phyloP scores from a whole-genome alignment of 2,329 filamentous ascomycete species.

The Dactylellina cionopaga region DNA sequence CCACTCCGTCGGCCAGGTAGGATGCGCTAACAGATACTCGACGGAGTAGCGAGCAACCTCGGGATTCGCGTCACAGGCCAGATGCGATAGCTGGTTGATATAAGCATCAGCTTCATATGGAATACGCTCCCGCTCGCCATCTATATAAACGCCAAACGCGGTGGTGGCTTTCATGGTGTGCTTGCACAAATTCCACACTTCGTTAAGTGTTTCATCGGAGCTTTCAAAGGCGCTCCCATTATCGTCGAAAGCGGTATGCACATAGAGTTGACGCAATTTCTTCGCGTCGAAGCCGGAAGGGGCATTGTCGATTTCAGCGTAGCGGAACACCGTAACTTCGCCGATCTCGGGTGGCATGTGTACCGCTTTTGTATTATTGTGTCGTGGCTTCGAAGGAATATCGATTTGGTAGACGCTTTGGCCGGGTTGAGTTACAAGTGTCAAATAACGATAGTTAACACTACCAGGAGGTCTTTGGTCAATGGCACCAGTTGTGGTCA shows the following conservation, averaged over 20 bases:
- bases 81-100: constrained; percentile 28
- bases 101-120: constrained; percentile 32
- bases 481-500: neutral
- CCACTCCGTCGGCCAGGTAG: constrained; percentile 35
- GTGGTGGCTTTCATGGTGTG: constrained; percentile 30
- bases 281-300: neutral
- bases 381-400: constrained; percentile 18
- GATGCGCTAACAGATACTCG: constrained; percentile 16
- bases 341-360: constrained; percentile 17
- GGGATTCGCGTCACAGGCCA: constrained; percentile 20
- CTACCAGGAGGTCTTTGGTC: constrained; percentile 20
- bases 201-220: constrained; percentile 25
- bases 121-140: constrained; percentile 26
- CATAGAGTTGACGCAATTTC: neutral
- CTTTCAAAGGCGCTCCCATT: constrained; percentile 7
- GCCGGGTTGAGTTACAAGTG: neutral
- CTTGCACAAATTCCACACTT: constrained; percentile 15
- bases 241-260: constrained; percentile 22
- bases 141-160: constrained; percentile 19
- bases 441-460: constrained; percentile 9
- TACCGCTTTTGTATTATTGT: constrained; percentile 7
- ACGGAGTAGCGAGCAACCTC: constrained; percentile 17
- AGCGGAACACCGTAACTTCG: constrained; percentile 26
- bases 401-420: constrained; percentile 1
- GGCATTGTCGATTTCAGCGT: constrained; percentile 30